phyloP scores from a whole-genome alignment of 2,329 filamentous ascomycete species.

The Fusarium ambrosium region DNA sequence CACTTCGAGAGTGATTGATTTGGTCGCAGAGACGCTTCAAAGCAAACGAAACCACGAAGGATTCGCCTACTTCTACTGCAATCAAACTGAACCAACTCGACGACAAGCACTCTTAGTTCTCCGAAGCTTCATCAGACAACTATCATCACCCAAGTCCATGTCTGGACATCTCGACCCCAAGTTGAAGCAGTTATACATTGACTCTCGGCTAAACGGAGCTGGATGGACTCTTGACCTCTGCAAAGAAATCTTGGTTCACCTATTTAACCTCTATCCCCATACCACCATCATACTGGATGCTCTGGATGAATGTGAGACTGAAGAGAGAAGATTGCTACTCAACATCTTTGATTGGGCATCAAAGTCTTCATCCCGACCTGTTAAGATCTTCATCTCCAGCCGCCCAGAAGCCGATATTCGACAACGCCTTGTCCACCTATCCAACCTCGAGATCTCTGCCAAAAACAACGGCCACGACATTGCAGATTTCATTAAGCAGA shows the following conservation, averaged over 20 bases:
- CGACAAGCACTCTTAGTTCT: background rate
- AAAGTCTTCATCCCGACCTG: background rate
- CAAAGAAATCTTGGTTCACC: background rate
- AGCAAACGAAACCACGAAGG: background rate
- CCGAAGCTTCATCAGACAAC: background rate
- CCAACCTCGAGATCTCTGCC: background rate
- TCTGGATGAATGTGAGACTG: background rate
- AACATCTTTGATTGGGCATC: background rate
- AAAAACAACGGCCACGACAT: background rate
- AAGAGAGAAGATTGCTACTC: background rate
- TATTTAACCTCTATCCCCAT: background rate
- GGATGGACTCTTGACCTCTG: background rate
- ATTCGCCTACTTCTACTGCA: background rate
- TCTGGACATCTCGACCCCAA: background rate
- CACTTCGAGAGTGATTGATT: background rate
- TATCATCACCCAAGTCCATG: background rate
- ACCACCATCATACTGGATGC: background rate
- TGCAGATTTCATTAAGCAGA: background rate
- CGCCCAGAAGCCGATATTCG: background rate
- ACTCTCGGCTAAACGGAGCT: accelerated
- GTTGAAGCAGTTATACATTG: accelerated
- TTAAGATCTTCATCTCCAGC: background rate
- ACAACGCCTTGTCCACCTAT: background rate
- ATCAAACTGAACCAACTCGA: background rate
- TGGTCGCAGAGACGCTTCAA: background rate